A percentile compares a stretch with the other conserved stretches of the same genome.
phyloP scores from a whole-genome alignment of 139 green algal species.

The Diplosphaera chodatii region DNA sequence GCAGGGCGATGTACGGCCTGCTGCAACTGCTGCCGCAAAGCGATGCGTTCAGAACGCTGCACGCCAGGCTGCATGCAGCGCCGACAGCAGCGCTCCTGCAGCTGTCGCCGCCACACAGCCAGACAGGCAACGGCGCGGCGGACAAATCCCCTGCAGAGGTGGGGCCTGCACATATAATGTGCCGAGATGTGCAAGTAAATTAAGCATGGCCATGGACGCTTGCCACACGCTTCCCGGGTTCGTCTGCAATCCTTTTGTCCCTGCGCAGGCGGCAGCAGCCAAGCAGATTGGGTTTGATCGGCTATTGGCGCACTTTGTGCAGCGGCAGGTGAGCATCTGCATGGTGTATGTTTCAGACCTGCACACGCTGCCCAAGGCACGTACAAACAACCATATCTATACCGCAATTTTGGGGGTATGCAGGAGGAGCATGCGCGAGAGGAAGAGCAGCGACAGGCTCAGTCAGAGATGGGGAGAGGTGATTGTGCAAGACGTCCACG shows the following conservation, averaged over 20 bases:
- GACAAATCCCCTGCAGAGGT: neutral
- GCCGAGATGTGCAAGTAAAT: too few species aligned
- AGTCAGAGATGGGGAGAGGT: neutral
- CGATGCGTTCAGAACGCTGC: slow-evolving; percentile 78
- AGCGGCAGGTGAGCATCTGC: neutral
- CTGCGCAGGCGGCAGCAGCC: neutral
- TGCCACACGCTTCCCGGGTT: too few species aligned
- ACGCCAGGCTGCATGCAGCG: slow-evolving; percentile 47
- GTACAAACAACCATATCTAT: neutral
- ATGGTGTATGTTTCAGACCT: too few species aligned
- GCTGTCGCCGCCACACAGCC: neutral
- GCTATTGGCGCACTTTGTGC: neutral
- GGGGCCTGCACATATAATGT: too few species aligned
- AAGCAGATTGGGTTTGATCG: neutral
- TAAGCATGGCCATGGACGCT: too few species aligned
- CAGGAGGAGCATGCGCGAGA: neutral
- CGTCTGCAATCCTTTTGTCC: too few species aligned
- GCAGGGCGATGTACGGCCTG: slow-evolving; percentile 73
- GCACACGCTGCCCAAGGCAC: too few species aligned
- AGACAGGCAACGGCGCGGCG: neutral
- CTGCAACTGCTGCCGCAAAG: slow-evolving; percentile 95
- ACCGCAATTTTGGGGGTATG: neutral
- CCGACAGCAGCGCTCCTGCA: slow-evolving; percentile 44
- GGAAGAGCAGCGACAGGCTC: neutral
- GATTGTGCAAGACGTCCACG: too few species aligned